Evolutionary conservation across 2,329 filamentous ascomycete species (phyloP), one percentile per base, ranked within the genome.

Genomic region (Penicillium rolfsii): DNA sequence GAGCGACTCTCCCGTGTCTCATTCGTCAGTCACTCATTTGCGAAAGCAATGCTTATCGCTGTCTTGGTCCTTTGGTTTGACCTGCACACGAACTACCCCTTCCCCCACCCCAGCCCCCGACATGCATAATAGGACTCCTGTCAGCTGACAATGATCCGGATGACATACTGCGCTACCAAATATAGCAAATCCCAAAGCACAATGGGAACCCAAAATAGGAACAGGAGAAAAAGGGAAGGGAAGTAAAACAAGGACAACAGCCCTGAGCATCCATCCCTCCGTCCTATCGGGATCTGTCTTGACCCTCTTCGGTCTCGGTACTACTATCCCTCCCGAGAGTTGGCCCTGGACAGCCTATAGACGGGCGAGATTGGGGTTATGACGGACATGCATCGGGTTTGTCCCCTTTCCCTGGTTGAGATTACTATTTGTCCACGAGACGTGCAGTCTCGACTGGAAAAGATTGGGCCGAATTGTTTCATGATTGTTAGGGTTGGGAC

Each of bases 331-430:
- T 53, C 56, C 59, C 56, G 59, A 35, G 46, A 24, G 50, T 26
- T 49, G 28, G 36, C 9, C 35, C 35, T 5, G 4, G 11, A 1
- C 35, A 36, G 4, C 30, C 30, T 33, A 45, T 16, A 22, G 33
- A 30, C 26, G 41, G 35, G 33, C 28, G n/a, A 45, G 33, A 66
- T 64, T 66, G 59, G 33, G 35, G 61, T 66, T 66, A 54, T 24
- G 58, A 57, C 64, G 58, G 64, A 6, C 35, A 30, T 30, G 7
- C 28, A 30, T 33, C 30, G 30, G 30, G 30, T 33, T 12, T 22
- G 11, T 24, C 24, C 24, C 24, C 43, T 26, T 8, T 59, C 60
- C 57, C 57, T 57, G 55, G 57, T 61, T 60, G 48, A 53, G 49
- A 62, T 53, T 53, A 7, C 4, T 12, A 41, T 30, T 40, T 11